Evolutionary conservation across 2,329 filamentous ascomycete species (phyloP), one percentile per base, ranked within the genome.

Genomic region (Tothia fuscella): DNA sequence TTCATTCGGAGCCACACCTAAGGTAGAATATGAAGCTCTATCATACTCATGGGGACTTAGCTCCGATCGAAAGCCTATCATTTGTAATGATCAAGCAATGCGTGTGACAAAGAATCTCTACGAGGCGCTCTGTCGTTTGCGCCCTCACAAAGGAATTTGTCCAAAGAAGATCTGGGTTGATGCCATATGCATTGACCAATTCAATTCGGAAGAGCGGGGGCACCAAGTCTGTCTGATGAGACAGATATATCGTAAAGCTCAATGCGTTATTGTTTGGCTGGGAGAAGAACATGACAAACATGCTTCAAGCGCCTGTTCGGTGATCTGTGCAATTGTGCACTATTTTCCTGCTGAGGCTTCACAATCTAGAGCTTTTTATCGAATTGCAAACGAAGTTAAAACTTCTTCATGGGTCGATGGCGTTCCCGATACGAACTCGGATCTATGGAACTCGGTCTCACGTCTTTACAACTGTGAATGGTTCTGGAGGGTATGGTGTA

Each of bases 171-270:
- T 47, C 3, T 47, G 45, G 45, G 43, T 37, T 3, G 45, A 47
- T 21, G 44, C 43, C 3, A 19, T 46, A 2, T 47, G 43, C 14
- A 47, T 47, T 20, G 39, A 47, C 20, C 46, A 46, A 31, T 13
- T 5, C 6, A 32, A 46, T 25, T 5, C 12, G 2, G 7, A 29
- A 5, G 46, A 47, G 24, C 26, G 34, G 3, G n/a, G 34, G 4
- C 26, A 41, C 10, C 46, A 47, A 44, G 46, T 47, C 2, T 22
- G 33, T 10, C 19, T 40, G 21, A 47, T 47, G 46, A 6, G 40
- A 4, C n/a, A 28, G 5, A 20, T 47, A 2, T 46, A 44, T 26
- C 13, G 30, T 30, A 6, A 5, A 2, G 40, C 44, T 0, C 13
- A 3, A 19, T 24, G 16, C 7, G 44, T 44, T 3, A 21, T 47